These are phyloP conservation scores for Globisporangium camurandrum DNA, from an alignment of 352 stramenopile species.

Conservation along the genomic window DNA sequence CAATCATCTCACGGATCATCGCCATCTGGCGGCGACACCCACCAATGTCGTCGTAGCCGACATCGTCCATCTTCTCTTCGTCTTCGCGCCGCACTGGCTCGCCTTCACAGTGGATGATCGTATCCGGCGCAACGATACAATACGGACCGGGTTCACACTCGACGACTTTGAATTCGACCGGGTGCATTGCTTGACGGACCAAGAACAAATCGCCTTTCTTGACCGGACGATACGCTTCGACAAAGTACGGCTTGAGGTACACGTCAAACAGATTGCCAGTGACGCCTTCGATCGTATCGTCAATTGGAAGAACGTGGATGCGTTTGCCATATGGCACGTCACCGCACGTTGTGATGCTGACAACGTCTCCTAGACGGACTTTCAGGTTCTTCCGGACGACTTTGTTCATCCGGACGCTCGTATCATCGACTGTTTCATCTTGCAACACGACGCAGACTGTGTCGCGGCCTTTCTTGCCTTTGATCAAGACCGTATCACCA, in stretches of 20 bases:
- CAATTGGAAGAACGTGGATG: slow-evolving; percentile 97
- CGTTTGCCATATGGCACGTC: slow-evolving; percentile 98
- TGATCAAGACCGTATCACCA: slow-evolving; percentile 98
- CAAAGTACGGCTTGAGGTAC: slow-evolving; percentile 99
- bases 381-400: slow-evolving; percentile 98
- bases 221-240: slow-evolving; percentile 98
- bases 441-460: slow-evolving; percentile 98
- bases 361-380: slow-evolving; percentile 96
- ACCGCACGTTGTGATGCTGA: slow-evolving; percentile 94
- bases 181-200: slow-evolving; percentile 98
- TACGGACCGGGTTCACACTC: slow-evolving; percentile 97
- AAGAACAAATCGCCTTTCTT: slow-evolving; percentile 99
- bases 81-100: slow-evolving; percentile 98
- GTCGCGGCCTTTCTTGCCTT: slow-evolving; percentile 98
- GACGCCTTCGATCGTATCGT: slow-evolving; percentile 99
- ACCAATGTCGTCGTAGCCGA: slow-evolving; percentile 99
- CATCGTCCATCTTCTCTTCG: slow-evolving; percentile 98
- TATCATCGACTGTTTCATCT: slow-evolving; percentile 97
- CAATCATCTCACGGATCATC: slow-evolving; percentile 99
- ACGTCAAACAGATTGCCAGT: slow-evolving; percentile 99
- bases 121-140: slow-evolving; percentile 98
- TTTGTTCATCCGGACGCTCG: slow-evolving; percentile 99
- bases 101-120: slow-evolving; percentile 99
- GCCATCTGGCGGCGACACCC: slow-evolving; percentile 98
- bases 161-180: slow-evolving; percentile 99